Evolutionary conservation across 2,329 filamentous ascomycete genomes (phyloP), one percentile per base, ranked within the genome.

Genomic region (Epichloe brachyelytri): DNA sequence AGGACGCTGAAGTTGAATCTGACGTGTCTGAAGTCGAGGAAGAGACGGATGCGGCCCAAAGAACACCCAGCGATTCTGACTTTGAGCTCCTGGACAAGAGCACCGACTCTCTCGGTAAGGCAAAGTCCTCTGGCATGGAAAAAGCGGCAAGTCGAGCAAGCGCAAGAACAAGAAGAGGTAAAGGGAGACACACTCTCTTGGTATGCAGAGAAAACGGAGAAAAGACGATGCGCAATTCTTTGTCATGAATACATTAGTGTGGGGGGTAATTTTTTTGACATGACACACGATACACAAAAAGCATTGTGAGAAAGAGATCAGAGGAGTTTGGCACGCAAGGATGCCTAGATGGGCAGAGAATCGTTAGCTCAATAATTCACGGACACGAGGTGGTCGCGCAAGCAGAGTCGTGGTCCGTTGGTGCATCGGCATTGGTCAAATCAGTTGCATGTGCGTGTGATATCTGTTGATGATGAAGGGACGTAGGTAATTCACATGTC

Each of bases 61-160:
- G 67, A 52, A 77, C 77, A 33, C 71, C 77, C 20, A 78, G 74
- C 20, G 79, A 77, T 60, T 80, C 78, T 1, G 77, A 82, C 62
- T 83, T 80, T 65, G 80, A 84, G 68, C 65, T 82, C 41, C 67
- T 83, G 10, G 78, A 81, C 61, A 80, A 80, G 68, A 79, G 76
- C 58, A 71, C 75, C 19, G 76, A 79, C 55, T 76, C 75, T 48
- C 68, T 80, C 20, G 66, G 64, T 55, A 73, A 73, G 63, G 70
- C 69, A 53, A 79, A 78, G 68, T 61, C 74, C 4, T 74, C 71
- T 17, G 73, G 76, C 45, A 62, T 68, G 37, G 70, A 75, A 60
- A 65, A 68, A 64, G 66, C 52, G 63, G 50, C 47, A 54, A 54
- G 47, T 45, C 47, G 22, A 50, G 37, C 50, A 54, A 54, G 53